Conservation (phyloP, 1,284 basidiomycete species). For the Boletus semigastroideus region DNA sequence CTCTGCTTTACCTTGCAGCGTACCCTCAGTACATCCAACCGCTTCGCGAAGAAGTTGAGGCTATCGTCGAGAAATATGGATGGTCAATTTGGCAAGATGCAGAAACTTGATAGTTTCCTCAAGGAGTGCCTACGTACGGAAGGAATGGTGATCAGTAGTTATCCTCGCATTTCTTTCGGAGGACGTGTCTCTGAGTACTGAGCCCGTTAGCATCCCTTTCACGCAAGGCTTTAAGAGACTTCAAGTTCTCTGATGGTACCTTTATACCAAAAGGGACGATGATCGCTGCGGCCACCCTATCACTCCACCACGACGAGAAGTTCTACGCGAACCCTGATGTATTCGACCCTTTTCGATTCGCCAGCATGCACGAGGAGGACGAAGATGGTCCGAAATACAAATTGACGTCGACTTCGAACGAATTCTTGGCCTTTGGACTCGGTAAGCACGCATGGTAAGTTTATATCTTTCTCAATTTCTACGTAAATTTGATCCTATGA, state of each 20-base stretch:
- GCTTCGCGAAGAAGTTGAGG: slow-evolving; percentile 46
- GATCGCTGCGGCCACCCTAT: slow-evolving; percentile 26
- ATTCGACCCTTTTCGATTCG: slow-evolving; percentile 23
- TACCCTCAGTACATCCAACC: slow-evolving; percentile 38
- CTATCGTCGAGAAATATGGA: slow-evolving; percentile 37
- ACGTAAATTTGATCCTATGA: too few relatives aligned
- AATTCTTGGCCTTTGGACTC: neutral
- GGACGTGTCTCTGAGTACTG: neutral
- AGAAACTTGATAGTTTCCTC: slow-evolving; percentile 48
- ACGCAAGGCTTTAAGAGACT: neutral
- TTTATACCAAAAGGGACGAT: slow-evolving; percentile 38
- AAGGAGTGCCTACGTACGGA: slow-evolving; percentile 41
- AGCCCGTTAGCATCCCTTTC: slow-evolving; percentile 17
- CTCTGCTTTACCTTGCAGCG: slow-evolving; percentile 37
- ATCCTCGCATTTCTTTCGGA: neutral
- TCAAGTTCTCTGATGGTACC: slow-evolving; percentile 42
- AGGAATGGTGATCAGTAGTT: slow-evolving; percentile 5
- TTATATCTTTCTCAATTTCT: neutral
- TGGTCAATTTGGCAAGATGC: slow-evolving; percentile 48
- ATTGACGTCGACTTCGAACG: neutral
- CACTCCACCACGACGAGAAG: slow-evolving; percentile 26
- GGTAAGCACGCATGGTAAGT: neutral
- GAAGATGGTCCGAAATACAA: slow-evolving; percentile 19
- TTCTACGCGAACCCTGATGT: slow-evolving; percentile 2
- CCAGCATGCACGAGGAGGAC: slow-evolving; percentile 11